Percentiles rank a stretch among this genome's conserved stretches.
Conservation (phyloP, 2,329 filamentous ascomycete genomes). For the Pseudonectria buxi region DNA sequence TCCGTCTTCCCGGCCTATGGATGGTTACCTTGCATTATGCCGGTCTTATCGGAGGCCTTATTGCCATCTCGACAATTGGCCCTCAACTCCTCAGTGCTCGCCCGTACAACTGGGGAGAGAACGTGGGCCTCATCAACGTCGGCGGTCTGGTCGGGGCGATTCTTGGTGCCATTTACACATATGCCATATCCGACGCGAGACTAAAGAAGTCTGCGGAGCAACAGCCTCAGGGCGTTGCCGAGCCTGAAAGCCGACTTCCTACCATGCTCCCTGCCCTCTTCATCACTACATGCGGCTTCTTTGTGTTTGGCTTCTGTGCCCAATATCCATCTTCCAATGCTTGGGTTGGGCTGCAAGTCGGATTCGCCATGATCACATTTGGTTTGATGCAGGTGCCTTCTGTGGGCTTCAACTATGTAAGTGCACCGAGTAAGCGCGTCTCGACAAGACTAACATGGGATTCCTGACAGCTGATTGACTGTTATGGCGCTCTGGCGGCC, state of each 20-base stretch:
- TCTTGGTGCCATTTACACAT: constrained; percentile 21
- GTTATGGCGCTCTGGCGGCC: constrained; percentile 38
- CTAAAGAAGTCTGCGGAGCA: constrained; percentile 16
- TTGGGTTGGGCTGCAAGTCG: constrained; percentile 30
- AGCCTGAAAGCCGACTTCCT: constrained; percentile 28
- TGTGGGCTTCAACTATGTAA: constrained; percentile 34
- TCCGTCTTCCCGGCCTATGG: constrained; percentile 26
- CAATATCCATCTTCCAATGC: constrained; percentile 21
- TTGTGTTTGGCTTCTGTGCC: constrained; percentile 32
- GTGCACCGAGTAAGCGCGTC: constrained; percentile 5
- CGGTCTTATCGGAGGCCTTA: constrained; percentile 28
- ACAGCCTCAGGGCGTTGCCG: constrained; percentile 22
- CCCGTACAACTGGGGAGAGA: constrained; percentile 29
- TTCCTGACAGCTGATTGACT: constrained; percentile 39
- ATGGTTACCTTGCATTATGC: constrained; percentile 32
- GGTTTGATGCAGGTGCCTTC: constrained; percentile 33
- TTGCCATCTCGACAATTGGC: constrained; percentile 29
- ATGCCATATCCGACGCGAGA: constrained; percentile 17
- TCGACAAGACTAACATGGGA: not conserved
- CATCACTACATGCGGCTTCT: constrained; percentile 25
- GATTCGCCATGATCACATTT: constrained; percentile 31
- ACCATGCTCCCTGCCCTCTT: constrained; percentile 25
- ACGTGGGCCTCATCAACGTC: constrained; percentile 28
- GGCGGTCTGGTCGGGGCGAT: constrained; percentile 27
- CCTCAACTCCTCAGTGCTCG: constrained; percentile 22